Percentiles rank a stretch among this genome's conserved stretches.
Evolutionary conservation across 2,329 filamentous ascomycete genomes (phyloP).

Genomic region (Sclerotinia nivalis): DNA sequence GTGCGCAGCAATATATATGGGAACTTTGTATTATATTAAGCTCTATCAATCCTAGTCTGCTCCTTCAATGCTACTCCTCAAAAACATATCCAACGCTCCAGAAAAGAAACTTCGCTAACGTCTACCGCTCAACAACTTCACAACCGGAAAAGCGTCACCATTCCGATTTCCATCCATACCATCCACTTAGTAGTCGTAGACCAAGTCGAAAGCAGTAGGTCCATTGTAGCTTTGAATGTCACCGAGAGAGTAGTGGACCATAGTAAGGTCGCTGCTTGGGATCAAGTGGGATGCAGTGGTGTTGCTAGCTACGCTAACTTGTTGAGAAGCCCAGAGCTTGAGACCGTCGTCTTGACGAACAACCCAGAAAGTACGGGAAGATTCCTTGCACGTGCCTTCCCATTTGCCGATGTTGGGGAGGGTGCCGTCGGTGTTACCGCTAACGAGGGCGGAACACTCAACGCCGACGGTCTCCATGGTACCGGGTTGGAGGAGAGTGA

Average conservation of each 20-base stretch:
- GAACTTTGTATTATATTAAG: neutral
- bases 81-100: neutral
- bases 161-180: neutral
- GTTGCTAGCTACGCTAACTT: neutral
- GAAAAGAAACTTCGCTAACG: neutral
- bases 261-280: neutral
- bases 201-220: neutral
- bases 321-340: neutral
- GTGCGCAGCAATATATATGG: neutral
- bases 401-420: neutral
- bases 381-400: neutral
- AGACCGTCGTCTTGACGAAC: neutral
- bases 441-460: neutral
- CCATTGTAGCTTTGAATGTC: neutral
- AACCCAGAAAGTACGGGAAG: neutral
- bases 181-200: neutral
- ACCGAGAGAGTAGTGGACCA: rapidly evolving
- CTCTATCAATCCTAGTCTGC: neutral
- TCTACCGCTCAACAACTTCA: neutral
- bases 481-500: neutral
- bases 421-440: too few relatives aligned
- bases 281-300: neutral
- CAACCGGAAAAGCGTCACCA: neutral
- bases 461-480: neutral
- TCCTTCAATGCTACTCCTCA: neutral